phyloP scores from a whole-genome alignment of 2,329 filamentous ascomycete species.

The Fusarium robinianum region DNA sequence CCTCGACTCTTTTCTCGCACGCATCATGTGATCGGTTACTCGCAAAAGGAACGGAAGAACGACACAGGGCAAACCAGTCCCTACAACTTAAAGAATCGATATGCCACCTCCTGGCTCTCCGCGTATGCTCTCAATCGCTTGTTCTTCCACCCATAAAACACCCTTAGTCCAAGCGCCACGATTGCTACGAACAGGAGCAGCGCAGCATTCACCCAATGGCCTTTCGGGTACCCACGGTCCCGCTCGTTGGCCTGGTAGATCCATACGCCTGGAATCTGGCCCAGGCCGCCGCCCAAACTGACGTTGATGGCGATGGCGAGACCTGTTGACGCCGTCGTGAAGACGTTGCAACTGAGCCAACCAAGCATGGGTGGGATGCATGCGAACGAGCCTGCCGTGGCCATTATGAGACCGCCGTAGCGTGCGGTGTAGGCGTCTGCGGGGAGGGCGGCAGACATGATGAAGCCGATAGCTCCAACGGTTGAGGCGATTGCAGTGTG shows the following conservation, averaged over 20 bases:
- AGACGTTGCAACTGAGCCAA: conserved; percentile 72
- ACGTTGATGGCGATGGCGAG: conserved; percentile 74
- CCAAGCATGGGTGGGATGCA: conserved; percentile 71
- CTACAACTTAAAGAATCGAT: conserved; percentile 49
- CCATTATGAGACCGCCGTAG: conserved; percentile 73
- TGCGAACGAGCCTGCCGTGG: conserved; percentile 67
- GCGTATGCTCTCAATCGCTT: conserved; percentile 41
- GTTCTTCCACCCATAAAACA: conserved; percentile 60
- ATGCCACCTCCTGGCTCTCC: conserved; percentile 38
- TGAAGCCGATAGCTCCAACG: conserved; percentile 55
- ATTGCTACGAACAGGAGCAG: conserved; percentile 62
- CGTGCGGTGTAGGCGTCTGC: conserved; percentile 60
- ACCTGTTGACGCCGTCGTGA: conserved; percentile 66
- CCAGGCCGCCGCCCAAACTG: conserved; percentile 66
- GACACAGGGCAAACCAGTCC: background rate
- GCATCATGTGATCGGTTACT: background rate
- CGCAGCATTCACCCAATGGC: conserved; percentile 69
- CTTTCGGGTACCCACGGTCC: conserved; percentile 66
- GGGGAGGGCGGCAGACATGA: conserved; percentile 67
- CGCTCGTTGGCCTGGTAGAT: conserved; percentile 70
- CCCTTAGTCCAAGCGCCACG: conserved; percentile 57
- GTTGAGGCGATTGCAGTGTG: conserved; percentile 50
- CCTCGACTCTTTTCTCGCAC: background rate
- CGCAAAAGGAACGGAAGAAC: background rate
- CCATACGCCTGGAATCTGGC: conserved; percentile 75